These are phyloP conservation scores for Arthrobotrys megalospora DNA, from an alignment of 2,329 filamentous ascomycete species.

Conservation along the genomic window DNA sequence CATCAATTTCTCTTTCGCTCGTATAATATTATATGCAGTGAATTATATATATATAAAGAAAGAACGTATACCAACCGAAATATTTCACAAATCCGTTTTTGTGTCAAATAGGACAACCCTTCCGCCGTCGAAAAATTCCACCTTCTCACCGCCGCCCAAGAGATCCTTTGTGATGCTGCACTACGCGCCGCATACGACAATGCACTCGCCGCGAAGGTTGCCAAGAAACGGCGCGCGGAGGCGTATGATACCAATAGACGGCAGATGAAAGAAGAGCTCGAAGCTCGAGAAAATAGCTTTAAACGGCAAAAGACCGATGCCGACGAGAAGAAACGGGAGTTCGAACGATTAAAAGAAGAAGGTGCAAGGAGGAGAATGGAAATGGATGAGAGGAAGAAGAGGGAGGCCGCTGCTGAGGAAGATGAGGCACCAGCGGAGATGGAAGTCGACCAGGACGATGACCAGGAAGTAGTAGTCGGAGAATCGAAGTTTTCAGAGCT, in stretches of 20 bases:
- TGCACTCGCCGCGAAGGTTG: conserved; percentile 68
- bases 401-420: conserved; percentile 69
- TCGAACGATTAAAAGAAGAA: conserved; percentile 66
- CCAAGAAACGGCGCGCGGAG: conserved; percentile 69
- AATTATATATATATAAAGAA: conserved; percentile 13
- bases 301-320: conserved; percentile 68
- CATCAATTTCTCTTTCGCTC: conserved; percentile 5
- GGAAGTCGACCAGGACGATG: conserved; percentile 65
- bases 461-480: conserved; percentile 56
- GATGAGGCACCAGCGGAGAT: conserved; percentile 66
- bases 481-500: conserved; percentile 67
- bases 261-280: conserved; percentile 72
- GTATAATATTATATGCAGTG: conserved; percentile 23
- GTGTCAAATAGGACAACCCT: conserved; percentile 63
- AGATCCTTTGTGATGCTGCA: conserved; percentile 70
- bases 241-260: conserved; percentile 69
- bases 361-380: conserved; percentile 68
- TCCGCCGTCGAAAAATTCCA: conserved; percentile 71
- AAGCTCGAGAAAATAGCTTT: conserved; percentile 68
- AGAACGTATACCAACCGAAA: conserved; percentile 42
- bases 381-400: conserved; percentile 68
- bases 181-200: conserved; percentile 70
- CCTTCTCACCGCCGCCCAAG: conserved; percentile 70
- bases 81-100: conserved; percentile 4
- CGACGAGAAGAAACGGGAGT: conserved; percentile 65